A percentile compares a stretch with the other conserved stretches of the same genome.
These are phyloP conservation scores for Prunus fruticosa DNA, from an alignment of 306 rosid species.

Conservation along the genomic window DNA sequence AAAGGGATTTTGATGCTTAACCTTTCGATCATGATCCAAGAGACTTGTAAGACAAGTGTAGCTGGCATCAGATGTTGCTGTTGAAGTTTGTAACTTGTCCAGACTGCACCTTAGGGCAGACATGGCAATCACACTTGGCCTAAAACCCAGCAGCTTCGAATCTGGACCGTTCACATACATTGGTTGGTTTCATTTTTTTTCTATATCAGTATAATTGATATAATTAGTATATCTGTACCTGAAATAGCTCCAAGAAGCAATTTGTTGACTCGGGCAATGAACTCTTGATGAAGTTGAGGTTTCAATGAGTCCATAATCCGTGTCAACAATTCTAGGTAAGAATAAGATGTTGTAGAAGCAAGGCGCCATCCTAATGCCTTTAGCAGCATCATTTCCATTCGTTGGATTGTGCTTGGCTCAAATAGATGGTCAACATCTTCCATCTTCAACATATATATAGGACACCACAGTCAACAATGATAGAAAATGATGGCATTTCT, in stretches of 20 bases:
- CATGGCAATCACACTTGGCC: constrained; percentile 42
- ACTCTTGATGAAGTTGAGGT: constrained; percentile 21
- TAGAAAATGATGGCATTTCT: background rate
- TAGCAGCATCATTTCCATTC: constrained; percentile 46
- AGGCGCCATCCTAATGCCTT: constrained; percentile 48
- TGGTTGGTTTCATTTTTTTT: background rate
- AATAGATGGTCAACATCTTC: constrained; percentile 36
- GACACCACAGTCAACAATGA: background rate
- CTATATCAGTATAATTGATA: no score
- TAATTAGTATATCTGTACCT: constrained; percentile 20
- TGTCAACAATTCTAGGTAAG: constrained; percentile 27
- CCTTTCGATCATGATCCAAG: constrained; percentile 39
- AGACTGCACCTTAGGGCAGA: constrained; percentile 37
- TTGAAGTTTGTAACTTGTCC: constrained; percentile 12
- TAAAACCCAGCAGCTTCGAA: constrained; percentile 28
- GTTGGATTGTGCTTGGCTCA: constrained; percentile 26
- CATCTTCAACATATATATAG: constrained; percentile 24
- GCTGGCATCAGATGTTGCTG: constrained; percentile 9
- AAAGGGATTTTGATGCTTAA: background rate
- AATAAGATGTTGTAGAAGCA: constrained; percentile 37
- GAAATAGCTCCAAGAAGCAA: constrained; percentile 37
- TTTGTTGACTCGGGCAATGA: constrained; percentile 17
- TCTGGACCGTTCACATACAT: constrained; percentile 22
- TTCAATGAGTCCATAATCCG: constrained; percentile 22
- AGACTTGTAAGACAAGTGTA: constrained; percentile 21